A percentile compares a stretch with the other conserved stretches of the same genome.
Conservation (phyloP, 148 eudicot genomes). For the Pouteria glomerata region DNA sequence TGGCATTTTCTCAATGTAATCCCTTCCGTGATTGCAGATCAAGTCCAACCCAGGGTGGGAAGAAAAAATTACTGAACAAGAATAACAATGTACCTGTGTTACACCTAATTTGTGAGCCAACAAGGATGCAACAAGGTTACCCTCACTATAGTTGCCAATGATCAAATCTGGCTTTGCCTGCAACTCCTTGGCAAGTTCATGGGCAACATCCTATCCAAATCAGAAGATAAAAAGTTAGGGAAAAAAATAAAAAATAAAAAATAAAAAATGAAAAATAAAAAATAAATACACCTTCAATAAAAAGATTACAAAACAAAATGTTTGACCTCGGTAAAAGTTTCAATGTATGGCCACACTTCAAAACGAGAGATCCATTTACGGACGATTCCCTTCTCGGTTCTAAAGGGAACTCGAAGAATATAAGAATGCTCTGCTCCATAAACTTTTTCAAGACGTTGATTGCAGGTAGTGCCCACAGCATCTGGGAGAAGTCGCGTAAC, state of each 20-base stretch:
- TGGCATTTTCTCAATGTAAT: too few relatives aligned
- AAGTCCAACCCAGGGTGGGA: too few relatives aligned
- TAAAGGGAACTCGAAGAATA: constrained; percentile 92
- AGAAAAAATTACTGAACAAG: too few relatives aligned
- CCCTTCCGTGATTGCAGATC: too few relatives aligned
- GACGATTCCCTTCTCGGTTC: constrained; percentile 88
- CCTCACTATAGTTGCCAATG: constrained; percentile 94
- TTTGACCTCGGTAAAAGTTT: constrained; percentile 85
- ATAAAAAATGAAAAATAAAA: not conserved
- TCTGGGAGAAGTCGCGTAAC: constrained; percentile 88
- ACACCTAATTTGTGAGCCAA: constrained; percentile 93
- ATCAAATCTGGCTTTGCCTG: constrained; percentile 89
- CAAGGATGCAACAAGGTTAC: constrained; percentile 91
- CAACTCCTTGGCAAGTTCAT: constrained; percentile 67
- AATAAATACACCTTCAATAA: too few relatives aligned
- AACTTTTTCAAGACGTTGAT: constrained; percentile 90
- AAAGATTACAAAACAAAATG: not conserved
- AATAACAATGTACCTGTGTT: constrained; percentile 87
- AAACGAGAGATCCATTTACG: constrained; percentile 95
- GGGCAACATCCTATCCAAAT: constrained; percentile 68
- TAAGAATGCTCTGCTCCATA: constrained; percentile 79
- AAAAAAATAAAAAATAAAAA: not conserved
- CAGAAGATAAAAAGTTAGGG: not conserved
- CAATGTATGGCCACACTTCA: constrained; percentile 99
- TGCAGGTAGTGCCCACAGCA: constrained; percentile 93